Base-by-base conservation (phyloP, 768 basidiomycete species). In the Boletus reticulatus region DNA sequence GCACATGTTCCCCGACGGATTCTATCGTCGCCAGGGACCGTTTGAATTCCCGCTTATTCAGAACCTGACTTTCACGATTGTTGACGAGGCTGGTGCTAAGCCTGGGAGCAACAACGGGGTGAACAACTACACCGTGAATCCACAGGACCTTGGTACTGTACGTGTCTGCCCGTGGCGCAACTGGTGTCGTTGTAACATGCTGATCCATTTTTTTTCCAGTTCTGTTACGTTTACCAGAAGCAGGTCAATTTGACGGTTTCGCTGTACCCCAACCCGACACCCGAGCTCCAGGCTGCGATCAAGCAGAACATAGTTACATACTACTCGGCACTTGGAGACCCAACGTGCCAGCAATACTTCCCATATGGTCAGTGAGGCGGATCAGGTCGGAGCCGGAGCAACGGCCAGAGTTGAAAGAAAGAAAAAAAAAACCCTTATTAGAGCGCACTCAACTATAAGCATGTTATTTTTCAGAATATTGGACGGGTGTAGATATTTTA, bases 181-280 rank as follows among this genome's bases (percentile, higher is more conserved):
- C 32, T 32, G 34, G 34, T 36, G 12, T 16, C 36, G 36, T 37
- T 37, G 34, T 36, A 36, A 8, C 17, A n/a, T n/a, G 38, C 11
- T n/a, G 38, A 11, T 39, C 8, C 12, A 0, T 14, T 13, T 24
- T n/a, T n/a, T 12, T 20, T 4, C 6, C 31, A 67, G 65, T 6
- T 31, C 6, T 67, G 65, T 41, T 61, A 55, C 46, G 48, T 36
- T 4, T 67, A 61, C 19, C 62, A 61, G 11, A 56, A 24, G 41
- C 64, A 64, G 38, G 20, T 54, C 34, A 59, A 58, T 16, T 16
- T 57, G 51, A 62, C 57, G 1, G 51, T 44, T 20, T 20, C 27
- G 45, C n/a, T 65, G 49, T 66, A 65, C 50, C 66, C 66, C 2
- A 20, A 67, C 12, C 66, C 63, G 27, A 52, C 54, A 2, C 4